Evolutionary conservation across 495 filamentous ascomycete species (phyloP).

Genomic region (Podospora sp.): DNA sequence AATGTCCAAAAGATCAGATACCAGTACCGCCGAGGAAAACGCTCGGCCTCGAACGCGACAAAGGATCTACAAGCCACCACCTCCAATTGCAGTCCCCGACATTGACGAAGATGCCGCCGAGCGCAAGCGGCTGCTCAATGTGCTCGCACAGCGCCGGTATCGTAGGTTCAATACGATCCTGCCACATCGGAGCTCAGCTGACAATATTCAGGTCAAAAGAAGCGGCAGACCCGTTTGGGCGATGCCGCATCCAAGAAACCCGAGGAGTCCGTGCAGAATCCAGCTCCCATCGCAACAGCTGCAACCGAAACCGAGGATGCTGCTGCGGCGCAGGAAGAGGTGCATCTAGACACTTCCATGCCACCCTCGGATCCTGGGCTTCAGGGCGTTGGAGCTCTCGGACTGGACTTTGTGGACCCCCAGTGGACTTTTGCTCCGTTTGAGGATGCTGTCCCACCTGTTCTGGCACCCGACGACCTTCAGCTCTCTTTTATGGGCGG

Average conservation of each 20-base stretch:
- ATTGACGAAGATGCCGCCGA: constrained; percentile 46
- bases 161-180: constrained; percentile 32
- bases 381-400: too few relatives aligned
- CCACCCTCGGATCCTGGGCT: too few relatives aligned
- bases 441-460: too few relatives aligned
- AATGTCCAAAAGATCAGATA: background rate
- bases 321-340: too few relatives aligned
- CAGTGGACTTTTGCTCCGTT: too few relatives aligned
- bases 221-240: constrained; percentile 20
- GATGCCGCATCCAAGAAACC: background rate
- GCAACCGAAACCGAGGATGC: background rate
- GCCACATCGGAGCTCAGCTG: background rate
- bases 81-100: constrained; percentile 33
- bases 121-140: constrained; percentile 52
- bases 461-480: too few relatives aligned
- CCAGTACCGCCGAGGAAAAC: background rate
- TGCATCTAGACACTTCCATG: too few relatives aligned
- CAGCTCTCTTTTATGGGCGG: too few relatives aligned
- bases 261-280: background rate
- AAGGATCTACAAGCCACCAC: constrained; percentile 29
- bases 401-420: too few relatives aligned
- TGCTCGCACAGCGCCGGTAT: constrained; percentile 55
- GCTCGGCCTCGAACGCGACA: constrained; percentile 30
- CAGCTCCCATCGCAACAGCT: background rate
- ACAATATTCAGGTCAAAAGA: constrained; percentile 31